Evolutionary conservation across 805 yeast genomes (phyloP).

Genomic region (Ogataea trehaloabstinens): DNA sequence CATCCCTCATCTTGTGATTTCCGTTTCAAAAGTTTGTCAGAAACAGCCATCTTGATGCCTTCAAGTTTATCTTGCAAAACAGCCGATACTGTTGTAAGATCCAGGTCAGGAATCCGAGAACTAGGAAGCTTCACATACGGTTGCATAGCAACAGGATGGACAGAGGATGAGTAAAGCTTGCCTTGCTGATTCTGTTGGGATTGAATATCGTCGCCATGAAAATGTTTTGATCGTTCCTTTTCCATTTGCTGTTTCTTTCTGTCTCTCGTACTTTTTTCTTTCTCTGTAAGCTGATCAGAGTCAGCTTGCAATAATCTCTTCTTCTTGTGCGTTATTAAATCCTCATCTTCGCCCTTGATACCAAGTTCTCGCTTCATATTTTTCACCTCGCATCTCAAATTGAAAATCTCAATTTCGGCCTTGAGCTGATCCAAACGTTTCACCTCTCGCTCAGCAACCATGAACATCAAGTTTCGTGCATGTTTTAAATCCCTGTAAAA

Average conservation of each 20-base stretch:
- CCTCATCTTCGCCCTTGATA: constrained; percentile 81
- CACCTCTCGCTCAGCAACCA: constrained; percentile 74
- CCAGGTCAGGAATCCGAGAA: constrained; percentile 91
- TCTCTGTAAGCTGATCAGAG: constrained; percentile 18
- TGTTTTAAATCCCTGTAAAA: constrained; percentile 74
- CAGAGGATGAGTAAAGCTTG: constrained; percentile 1
- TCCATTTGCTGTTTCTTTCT: constrained; percentile 19
- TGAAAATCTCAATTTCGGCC: constrained; percentile 65
- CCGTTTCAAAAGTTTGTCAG: constrained; percentile 74
- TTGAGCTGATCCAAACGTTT: constrained; percentile 59
- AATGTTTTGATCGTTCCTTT: constrained; percentile 20
- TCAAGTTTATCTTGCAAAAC: constrained; percentile 72
- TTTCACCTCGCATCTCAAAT: constrained; percentile 70
- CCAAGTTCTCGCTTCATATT: constrained; percentile 70
- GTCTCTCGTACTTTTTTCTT: constrained; percentile 19
- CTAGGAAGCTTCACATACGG: constrained; percentile 87
- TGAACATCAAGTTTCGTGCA: constrained; percentile 65
- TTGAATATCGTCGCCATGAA: constrained; percentile 22
- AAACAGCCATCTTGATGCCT: constrained; percentile 78
- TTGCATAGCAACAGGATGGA: constrained; percentile 47
- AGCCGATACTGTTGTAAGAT: constrained; percentile 75
- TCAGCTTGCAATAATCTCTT: constrained; percentile 41
- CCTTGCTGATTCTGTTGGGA: constrained; percentile 15
- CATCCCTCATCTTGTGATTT: constrained; percentile 69
- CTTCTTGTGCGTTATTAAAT: constrained; percentile 73